Percentiles rank a stretch among this genome's conserved stretches.
phyloP scores from a whole-genome alignment of 192 early-diverging fungal species.

The Mortierella claussenii region DNA sequence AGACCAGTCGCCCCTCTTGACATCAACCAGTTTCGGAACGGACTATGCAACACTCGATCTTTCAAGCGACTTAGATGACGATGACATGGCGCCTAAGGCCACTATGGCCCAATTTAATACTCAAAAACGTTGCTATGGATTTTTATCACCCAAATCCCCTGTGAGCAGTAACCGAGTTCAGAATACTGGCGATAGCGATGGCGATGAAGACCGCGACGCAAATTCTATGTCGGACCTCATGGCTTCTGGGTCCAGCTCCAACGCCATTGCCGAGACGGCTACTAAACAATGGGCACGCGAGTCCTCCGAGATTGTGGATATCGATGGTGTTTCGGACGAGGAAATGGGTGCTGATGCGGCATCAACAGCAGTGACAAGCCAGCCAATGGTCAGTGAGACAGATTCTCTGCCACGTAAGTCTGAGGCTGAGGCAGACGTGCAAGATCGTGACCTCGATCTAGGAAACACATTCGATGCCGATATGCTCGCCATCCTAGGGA shows the following conservation, averaged over 20 bases:
- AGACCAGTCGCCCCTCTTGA: slow-evolving; percentile 42
- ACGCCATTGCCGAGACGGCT: no score
- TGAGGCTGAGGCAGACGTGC: background rate
- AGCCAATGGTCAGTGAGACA: background rate
- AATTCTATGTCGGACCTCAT: no score
- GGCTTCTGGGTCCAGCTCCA: background rate
- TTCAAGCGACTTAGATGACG: slow-evolving; percentile 1
- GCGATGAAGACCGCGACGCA: background rate
- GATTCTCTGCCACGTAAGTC: background rate
- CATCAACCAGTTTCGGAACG: slow-evolving; percentile 37
- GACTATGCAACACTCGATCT: slow-evolving; percentile 1
- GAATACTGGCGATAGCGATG: background rate
- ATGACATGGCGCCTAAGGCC: no score
- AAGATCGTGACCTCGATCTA: background rate
- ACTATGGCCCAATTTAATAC: no score
- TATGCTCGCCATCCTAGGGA: slow-evolving; percentile 39
- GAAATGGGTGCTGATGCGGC: slow-evolving; percentile 7
- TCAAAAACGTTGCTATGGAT: no score
- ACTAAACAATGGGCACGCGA: slow-evolving; percentile 5
- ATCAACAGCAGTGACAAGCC: no score
- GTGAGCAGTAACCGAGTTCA: no score
- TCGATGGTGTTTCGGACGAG: slow-evolving; percentile 24
- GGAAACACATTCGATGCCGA: slow-evolving; percentile 13
- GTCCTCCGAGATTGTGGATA: slow-evolving; percentile 14
- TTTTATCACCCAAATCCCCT: no score